Evolutionary conservation across 331 rosid species (phyloP), one percentile per base, ranked within the genome.

Genomic region (Quercus phellos): DNA sequence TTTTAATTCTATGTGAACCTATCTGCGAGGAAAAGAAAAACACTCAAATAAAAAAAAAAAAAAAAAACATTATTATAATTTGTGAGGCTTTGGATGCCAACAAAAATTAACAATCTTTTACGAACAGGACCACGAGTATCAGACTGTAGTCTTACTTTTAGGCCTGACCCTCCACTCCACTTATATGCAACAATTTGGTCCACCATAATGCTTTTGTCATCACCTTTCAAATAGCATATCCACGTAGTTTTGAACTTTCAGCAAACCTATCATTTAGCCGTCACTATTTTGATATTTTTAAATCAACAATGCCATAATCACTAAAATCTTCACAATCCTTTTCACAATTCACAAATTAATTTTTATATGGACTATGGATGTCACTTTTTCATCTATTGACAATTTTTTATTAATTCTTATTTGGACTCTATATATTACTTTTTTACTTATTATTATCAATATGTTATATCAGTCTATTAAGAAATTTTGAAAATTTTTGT

Each of bases 111-210:
- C 73, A 73, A 77, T 78, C 68, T 78, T 51, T 38, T 19, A 68
- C 32, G 32, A 68, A 76, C 55, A 78, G 92, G 89, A 70, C 88
- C 90, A 83, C 84, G 5, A 8, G 9, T 73, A 63, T 76, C 84
- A 83, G 69, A 75, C 80, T 35, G 73, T 50, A 24, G 50, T n/a
- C 42, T 77, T 71, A 30, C 84, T 86, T 78, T 80, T 72, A 67
- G 64, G 71, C 74, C 77, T 76, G 76, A 71, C 56, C 74, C 77
- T 78, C 76, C 83, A 72, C 67, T 60, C 76, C 83, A 72, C 67
- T 60, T 51, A 11, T 26, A 58, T 29, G 73, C 51, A 51, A 38
- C n/a, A 78, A 53, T 75, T 77, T 84, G 90, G 94, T 79, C 89
- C 89, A 86, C 89, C 84, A 72, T 18, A 34, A 71, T 70, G 19